These are phyloP conservation scores for Carex myosuroides DNA, from an alignment of 176 grass and related monocot species.

Conservation along the genomic window DNA sequence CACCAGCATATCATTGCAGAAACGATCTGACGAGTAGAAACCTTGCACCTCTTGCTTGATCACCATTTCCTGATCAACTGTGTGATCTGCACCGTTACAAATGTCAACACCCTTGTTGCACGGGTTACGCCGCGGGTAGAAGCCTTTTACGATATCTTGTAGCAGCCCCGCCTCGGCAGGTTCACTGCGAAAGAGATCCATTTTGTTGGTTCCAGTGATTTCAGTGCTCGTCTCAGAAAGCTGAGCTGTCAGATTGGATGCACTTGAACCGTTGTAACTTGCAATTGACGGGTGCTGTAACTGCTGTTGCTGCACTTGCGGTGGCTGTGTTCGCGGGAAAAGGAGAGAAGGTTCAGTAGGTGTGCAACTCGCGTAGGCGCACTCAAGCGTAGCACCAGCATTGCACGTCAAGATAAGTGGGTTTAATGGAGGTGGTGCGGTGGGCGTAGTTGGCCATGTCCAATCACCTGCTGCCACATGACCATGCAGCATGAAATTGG, in stretches of 20 bases:
- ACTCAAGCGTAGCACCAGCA: conserved; percentile 13
- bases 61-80: neutral
- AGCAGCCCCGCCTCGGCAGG: no score
- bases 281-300: no score
- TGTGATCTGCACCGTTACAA: neutral
- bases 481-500: neutral
- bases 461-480: conserved; percentile 8
- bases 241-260: no score
- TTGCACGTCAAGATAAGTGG: conserved; percentile 25
- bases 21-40: neutral
- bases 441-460: conserved; percentile 20
- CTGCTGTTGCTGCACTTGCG: neutral
- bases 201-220: no score
- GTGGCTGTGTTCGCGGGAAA: neutral
- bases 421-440: neutral
- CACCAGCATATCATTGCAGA: neutral
- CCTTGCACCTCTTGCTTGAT: conserved; percentile 13
- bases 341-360: neutral
- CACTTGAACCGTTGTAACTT: no score
- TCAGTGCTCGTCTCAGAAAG: no score
- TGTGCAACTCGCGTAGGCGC: neutral
- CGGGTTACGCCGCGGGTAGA: no score
- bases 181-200: no score
- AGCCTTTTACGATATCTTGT: no score
- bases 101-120: no score